Percentiles rank a stretch among this genome's conserved stretches.
Evolutionary conservation across 2,329 filamentous ascomycete species (phyloP).

Genomic region (Cordyceps pruinosa): DNA sequence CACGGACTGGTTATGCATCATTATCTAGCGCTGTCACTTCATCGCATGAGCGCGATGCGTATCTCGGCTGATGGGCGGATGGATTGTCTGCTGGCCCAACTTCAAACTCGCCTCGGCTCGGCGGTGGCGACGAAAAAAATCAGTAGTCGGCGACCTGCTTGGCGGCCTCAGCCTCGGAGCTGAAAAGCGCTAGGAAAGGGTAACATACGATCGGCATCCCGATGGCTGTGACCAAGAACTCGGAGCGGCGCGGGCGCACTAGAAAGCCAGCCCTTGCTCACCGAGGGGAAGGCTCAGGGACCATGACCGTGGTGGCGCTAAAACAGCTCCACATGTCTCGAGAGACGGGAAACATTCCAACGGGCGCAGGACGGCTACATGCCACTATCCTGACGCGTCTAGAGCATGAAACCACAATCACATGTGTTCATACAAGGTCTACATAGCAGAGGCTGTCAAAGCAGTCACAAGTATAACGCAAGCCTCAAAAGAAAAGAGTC

Average conservation of each 20-base stretch:
- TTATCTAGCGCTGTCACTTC: neutral
- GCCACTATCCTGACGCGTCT: too few relatives aligned
- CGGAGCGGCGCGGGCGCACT: neutral
- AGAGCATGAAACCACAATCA: neutral
- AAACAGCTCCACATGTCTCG: constrained; percentile 7
- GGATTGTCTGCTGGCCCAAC: too few relatives aligned
- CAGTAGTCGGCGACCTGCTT: neutral
- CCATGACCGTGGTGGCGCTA: neutral
- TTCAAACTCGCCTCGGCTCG: constrained; percentile 6
- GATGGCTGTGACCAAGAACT: constrained; percentile 1
- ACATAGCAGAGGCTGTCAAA: too few relatives aligned
- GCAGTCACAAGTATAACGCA: neutral
- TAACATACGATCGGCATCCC: neutral
- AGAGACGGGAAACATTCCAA: too few relatives aligned
- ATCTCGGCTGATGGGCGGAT: too few relatives aligned
- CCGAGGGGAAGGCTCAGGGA: neutral
- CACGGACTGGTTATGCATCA: neutral
- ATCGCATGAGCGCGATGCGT: neutral
- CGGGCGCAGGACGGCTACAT: neutral
- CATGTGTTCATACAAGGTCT: neutral
- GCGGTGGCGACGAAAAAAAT: neutral
- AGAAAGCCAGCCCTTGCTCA: neutral
- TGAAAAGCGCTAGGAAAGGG: neutral
- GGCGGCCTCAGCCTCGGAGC: constrained; percentile 2
- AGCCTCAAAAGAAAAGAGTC: neutral